These are phyloP conservation scores for Verticillium tricorpus DNA, from an alignment of 2,329 filamentous ascomycete genomes.

Conservation along the genomic window DNA sequence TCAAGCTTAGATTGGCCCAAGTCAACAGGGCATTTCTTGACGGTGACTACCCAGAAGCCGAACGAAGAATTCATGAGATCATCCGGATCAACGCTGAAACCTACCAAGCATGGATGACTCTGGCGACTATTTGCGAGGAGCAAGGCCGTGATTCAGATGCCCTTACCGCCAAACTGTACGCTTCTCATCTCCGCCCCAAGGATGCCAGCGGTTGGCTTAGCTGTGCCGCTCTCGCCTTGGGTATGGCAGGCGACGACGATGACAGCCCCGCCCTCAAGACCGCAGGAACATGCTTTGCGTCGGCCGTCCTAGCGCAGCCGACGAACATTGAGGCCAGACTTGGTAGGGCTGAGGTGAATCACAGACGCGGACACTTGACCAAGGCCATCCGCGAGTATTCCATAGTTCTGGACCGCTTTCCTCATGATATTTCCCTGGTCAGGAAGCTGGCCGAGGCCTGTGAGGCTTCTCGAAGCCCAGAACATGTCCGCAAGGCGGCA, in stretches of 20 bases:
- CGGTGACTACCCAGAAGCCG: slow-evolving; percentile 55
- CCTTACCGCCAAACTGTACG: slow-evolving; percentile 55
- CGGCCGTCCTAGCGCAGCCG: slow-evolving; percentile 53
- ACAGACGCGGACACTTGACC: slow-evolving; percentile 49
- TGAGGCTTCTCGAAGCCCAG: slow-evolving; percentile 45
- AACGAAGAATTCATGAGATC: slow-evolving; percentile 55
- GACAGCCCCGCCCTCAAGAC: slow-evolving; percentile 45
- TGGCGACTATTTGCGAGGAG: slow-evolving; percentile 58
- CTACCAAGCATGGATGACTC: slow-evolving; percentile 58
- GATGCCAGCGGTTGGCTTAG: slow-evolving; percentile 55
- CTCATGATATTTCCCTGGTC: slow-evolving; percentile 50
- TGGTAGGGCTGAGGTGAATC: slow-evolving; percentile 54
- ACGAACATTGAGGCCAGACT: slow-evolving; percentile 53
- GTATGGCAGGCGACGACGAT: slow-evolving; percentile 40
- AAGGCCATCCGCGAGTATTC: slow-evolving; percentile 54
- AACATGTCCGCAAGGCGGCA: slow-evolving; percentile 36
- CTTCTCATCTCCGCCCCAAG: slow-evolving; percentile 59
- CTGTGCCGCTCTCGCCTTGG: slow-evolving; percentile 53
- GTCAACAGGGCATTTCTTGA: slow-evolving; percentile 66
- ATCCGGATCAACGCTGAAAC: slow-evolving; percentile 66
- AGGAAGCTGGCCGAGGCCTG: slow-evolving; percentile 54
- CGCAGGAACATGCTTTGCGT: slow-evolving; percentile 55
- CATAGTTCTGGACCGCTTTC: slow-evolving; percentile 45
- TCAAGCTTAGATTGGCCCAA: slow-evolving; percentile 61
- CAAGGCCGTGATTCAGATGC: slow-evolving; percentile 53